Evolutionary conservation across 139 green algal genomes (phyloP).

Genomic region (Pseudopediastrum boryanum): DNA sequence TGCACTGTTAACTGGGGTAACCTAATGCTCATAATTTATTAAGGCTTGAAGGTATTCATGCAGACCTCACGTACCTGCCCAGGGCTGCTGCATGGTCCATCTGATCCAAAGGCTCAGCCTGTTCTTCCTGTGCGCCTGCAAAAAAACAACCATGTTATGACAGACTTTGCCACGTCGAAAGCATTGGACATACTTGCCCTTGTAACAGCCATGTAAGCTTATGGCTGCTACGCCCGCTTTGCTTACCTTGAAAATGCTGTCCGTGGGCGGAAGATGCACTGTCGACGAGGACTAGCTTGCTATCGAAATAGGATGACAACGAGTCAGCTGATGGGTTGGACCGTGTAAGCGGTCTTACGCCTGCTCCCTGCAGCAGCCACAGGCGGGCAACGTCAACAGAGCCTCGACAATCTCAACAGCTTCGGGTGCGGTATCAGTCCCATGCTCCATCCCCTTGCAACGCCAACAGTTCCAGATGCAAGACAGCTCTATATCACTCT

Average conservation of each 20-base stretch:
- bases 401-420: too few species aligned
- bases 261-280: conserved; percentile 29
- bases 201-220: neutral
- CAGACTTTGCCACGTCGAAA: neutral
- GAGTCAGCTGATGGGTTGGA: neutral
- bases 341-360: neutral
- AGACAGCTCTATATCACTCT: too few species aligned
- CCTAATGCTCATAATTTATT: too few species aligned
- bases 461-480: too few species aligned
- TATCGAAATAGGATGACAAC: conserved; percentile 14
- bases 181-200: neutral
- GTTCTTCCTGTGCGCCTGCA: conserved; percentile 18
- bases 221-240: neutral
- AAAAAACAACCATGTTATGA: neutral
- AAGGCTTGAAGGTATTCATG: neutral
- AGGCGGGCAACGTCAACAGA: too few species aligned
- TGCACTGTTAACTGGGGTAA: too few species aligned
- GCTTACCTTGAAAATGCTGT: conserved; percentile 3
- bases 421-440: too few species aligned
- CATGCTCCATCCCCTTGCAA: too few species aligned
- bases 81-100: conserved; percentile 29
- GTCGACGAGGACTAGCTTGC: conserved; percentile 26
- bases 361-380: too few species aligned
- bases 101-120: conserved; percentile 14
- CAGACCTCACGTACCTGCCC: neutral